These are phyloP conservation scores for Primulina eburnea DNA, from an alignment of 257 asterid genomes.

Conservation along the genomic window DNA sequence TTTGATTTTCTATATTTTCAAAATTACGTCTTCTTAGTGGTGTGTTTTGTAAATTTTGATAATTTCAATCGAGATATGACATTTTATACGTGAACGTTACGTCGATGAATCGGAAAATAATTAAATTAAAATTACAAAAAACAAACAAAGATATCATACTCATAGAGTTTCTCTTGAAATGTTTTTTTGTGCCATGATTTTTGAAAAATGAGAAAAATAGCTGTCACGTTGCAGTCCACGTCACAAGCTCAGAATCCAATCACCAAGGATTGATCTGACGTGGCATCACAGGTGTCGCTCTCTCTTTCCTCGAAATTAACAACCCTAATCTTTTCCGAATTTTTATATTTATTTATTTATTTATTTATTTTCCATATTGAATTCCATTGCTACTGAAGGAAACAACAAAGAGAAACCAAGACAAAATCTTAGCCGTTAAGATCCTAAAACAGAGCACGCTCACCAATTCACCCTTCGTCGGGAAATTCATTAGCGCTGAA, in stretches of 20 bases:
- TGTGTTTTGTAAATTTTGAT: no score
- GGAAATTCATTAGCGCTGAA: constrained; percentile 24
- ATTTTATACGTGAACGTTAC: no score
- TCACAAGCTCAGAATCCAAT: neutral
- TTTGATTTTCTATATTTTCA: no score
- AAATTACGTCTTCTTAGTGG: no score
- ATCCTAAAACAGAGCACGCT: constrained; percentile 11
- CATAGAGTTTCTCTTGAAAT: no score
- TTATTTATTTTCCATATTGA: neutral
- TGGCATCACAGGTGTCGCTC: neutral
- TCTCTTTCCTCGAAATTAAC: neutral
- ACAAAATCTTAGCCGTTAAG: constrained; percentile 42
- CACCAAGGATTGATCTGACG: neutral
- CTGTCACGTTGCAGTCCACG: neutral
- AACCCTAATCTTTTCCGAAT: neutral
- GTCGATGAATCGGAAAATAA: no score
- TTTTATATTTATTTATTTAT: neutral
- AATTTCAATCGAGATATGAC: no score
- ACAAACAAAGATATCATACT: no score
- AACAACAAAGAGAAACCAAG: neutral
- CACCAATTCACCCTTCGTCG: constrained; percentile 22
- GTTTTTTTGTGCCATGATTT: no score
- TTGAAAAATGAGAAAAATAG: neutral
- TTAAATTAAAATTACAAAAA: no score
- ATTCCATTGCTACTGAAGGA: no score